Evolutionary conservation across 1,284 basidiomycete genomes (phyloP), one percentile per base, ranked within the genome.

Genomic region (Salmacisia buchloeana): DNA sequence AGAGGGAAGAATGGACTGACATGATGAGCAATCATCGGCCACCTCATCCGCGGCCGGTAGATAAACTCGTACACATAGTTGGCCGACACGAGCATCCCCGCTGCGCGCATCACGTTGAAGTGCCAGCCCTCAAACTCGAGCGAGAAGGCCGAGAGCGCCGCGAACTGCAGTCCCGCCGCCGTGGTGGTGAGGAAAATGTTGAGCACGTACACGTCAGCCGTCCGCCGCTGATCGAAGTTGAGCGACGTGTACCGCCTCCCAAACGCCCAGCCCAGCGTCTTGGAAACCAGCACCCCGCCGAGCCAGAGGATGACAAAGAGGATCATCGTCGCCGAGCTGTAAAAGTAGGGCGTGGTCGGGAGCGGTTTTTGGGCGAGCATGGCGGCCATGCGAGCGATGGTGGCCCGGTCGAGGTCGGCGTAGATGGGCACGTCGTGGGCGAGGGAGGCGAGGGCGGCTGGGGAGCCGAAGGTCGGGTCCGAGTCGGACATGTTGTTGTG

Each of bases 41-140:
- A 60, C 18, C 65, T 62, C 66, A 70, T 69, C 2, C 63, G 57
- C 21, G 63, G 61, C 25, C 69, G 45, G 54, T 70, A 70, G 46
- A 69, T 61, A 31, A 70, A 33, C 46, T 70, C 69, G 65, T 67
- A 66, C n/a, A 70, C 31, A 63, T 70, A 70, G 34, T 69, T 52
- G 7, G 54, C 64, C 1, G 67, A 46, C 49, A 70, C 62, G 6
- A 68, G 29, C 25, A 52, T 57, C 3, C 60, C 69, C 2, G 49
- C 49, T 27, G 34, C 21, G 25, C 49, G 49, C 3, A 33, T 12
- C 27, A 54, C 9, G 27, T 54, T 31, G 21, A 54, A 54, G 12
- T 54, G 49, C 49, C 49, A 54, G 6, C 49, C 18, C 27, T 54
- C 18, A 15, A 54, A 54, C 13, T 18, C 27, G 49, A 54, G 49